Evolutionary conservation across 2,329 filamentous ascomycete species (phyloP), one percentile per base, ranked within the genome.

Genomic region (Xylaria sp.): DNA sequence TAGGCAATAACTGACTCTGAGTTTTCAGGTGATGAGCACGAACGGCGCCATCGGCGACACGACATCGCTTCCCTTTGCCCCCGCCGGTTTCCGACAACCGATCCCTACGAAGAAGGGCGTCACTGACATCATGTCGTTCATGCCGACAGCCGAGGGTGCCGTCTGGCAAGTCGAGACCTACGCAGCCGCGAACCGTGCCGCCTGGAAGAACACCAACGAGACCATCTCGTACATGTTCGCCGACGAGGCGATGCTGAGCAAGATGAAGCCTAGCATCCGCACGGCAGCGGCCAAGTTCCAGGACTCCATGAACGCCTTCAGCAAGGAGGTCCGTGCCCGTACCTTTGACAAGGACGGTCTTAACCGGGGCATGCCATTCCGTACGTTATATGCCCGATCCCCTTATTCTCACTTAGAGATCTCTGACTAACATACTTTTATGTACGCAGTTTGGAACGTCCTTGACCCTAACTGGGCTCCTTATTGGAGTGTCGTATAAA

Each of bases 301-400:
- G 71, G 61, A 43, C 12, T 68, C 70, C 20, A 83, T 85, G 81
- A 56, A 74, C 62, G 68, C 50, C 3, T 78, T 83, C 48, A 84
- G 83, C 72, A 61, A 73, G 3, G 69, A 74, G 32, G 74, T 85
- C 10, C 74, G 74, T n/a, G 74, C 65, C 6, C 78, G 81, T n/a
- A 68, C 25, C 0, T 85, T 86, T 73, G 82, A 82, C 66, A 65
- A 63, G 3, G 55, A 81, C 5, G 84, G 83, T 0, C 75, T 85
- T 52, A 79, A 78, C 69, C 77, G 81, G 67, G 83, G 82, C 1
- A 84, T 84, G 83, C 83, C 83, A 7, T 84, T 84, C 68, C 53
- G n/a, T n/a, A n/a, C n/a, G n/a, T n/a, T n/a, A n/a, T n/a, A n/a
- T n/a, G n/a, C n/a, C n/a, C n/a, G n/a, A n/a, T n/a, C n/a, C n/a